Conservation (phyloP, 1,284 basidiomycete genomes). For the Afroboletus lepidellus region DNA sequence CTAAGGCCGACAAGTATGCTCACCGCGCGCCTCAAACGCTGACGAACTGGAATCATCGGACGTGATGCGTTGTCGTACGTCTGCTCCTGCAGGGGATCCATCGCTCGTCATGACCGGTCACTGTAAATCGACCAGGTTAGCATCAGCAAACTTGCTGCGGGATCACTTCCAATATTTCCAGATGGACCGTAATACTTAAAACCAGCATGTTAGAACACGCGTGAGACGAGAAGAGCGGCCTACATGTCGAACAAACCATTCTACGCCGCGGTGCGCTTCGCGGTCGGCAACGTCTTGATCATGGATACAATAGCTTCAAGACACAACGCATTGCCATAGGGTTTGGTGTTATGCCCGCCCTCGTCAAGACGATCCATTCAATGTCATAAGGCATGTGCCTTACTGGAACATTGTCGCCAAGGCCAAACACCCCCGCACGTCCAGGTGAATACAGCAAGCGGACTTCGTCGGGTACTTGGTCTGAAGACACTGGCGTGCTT, state of each 20-base stretch:
- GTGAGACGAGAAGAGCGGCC: neutral
- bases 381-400: constrained; percentile 46
- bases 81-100: constrained; percentile 37
- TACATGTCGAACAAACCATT: constrained; percentile 63
- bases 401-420: constrained; percentile 56
- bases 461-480: constrained; percentile 47
- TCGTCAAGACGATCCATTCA: neutral
- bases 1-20: constrained; percentile 38
- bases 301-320: constrained; percentile 42
- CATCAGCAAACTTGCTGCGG: constrained; percentile 60
- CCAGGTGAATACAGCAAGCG: constrained; percentile 59
- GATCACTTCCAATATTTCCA: constrained; percentile 76
- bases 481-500: constrained; percentile 59
- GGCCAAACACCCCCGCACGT: constrained; percentile 65
- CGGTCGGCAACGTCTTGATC: constrained; percentile 49
- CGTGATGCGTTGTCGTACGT: constrained; percentile 4
- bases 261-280: constrained; percentile 61
- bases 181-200: constrained; percentile 75
- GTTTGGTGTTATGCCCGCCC: constrained; percentile 43
- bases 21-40: constrained; percentile 33
- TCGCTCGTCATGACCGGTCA: constrained; percentile 61
- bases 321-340: constrained; percentile 58
- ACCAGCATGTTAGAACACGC: neutral
- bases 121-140: constrained; percentile 53
- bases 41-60: constrained; percentile 18